These are phyloP conservation scores for Leccinum rimulosum DNA, from an alignment of 768 basidiomycete species.

Conservation along the genomic window DNA sequence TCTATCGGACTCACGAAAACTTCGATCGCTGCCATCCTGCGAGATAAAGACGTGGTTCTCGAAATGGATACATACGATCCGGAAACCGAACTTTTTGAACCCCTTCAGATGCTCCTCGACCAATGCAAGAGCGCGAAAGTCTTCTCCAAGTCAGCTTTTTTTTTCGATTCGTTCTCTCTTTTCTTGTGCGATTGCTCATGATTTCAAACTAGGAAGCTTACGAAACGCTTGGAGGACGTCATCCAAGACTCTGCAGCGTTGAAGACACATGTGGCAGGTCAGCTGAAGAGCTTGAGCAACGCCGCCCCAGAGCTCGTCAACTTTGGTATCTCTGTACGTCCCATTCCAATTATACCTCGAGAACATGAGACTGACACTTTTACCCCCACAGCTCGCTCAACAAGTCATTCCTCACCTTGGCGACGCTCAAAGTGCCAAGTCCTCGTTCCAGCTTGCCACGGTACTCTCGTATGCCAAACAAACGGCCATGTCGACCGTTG, in stretches of 20 bases:
- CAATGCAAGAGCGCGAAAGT: conserved; percentile 79
- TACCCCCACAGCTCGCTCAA: conserved; percentile 72
- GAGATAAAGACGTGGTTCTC: conserved; percentile 74
- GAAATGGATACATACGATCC: conserved; percentile 77
- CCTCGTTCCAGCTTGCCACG: conserved; percentile 70
- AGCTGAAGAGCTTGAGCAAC: conserved; percentile 70
- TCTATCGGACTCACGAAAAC: conserved; percentile 90
- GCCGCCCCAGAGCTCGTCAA: conserved; percentile 80
- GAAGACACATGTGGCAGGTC: conserved; percentile 65
- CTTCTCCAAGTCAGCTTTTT: conserved; percentile 65
- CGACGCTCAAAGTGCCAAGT: conserved; percentile 75
- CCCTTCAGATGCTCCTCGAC: conserved; percentile 79
- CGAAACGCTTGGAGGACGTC: conserved; percentile 81
- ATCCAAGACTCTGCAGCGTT: conserved; percentile 69
- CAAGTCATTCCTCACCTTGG: conserved; percentile 82
- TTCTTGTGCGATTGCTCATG: conserved; percentile 2
- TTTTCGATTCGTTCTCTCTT: neutral
- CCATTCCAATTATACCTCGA: neutral
- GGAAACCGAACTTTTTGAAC: conserved; percentile 73
- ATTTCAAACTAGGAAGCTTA: conserved; percentile 70
- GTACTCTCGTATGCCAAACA: conserved; percentile 73
- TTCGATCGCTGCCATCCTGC: conserved; percentile 64
- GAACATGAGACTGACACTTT: neutral
- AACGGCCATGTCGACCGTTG: conserved; percentile 67
- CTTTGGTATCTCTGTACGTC: conserved; percentile 81